Evolutionary conservation across 2,329 filamentous ascomycete genomes (phyloP).

Genomic region (Laburnicola sp.): DNA sequence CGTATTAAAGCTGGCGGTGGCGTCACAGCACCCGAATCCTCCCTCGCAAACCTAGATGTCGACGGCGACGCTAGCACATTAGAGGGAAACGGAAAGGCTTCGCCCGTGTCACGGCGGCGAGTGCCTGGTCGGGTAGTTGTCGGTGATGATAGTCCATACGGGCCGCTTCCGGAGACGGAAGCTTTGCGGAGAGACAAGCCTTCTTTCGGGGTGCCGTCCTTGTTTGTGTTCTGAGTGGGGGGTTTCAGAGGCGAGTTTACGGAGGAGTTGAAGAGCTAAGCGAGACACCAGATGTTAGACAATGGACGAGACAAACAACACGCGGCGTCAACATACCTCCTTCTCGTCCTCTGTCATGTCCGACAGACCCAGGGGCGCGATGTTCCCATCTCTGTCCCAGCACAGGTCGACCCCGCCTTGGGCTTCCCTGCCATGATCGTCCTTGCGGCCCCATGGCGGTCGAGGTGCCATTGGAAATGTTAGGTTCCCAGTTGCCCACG

Average conservation of each 20-base stretch:
- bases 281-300: constrained; percentile 24
- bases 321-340: constrained; percentile 55
- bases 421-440: constrained; percentile 69
- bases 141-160: constrained; percentile 74
- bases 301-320: constrained; percentile 3
- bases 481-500: constrained; percentile 77
- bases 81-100: constrained; percentile 62
- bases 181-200: constrained; percentile 73
- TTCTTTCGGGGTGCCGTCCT: constrained; percentile 61
- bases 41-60: constrained; percentile 62
- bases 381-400: constrained; percentile 76
- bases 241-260: constrained; percentile 95
- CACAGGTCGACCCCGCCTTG: constrained; percentile 86
- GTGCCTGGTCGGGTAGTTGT: constrained; percentile 72
- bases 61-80: constrained; percentile 64
- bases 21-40: constrained; percentile 64
- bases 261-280: constrained; percentile 76
- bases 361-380: constrained; percentile 71
- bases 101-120: constrained; percentile 81
- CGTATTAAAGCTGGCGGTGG: constrained; percentile 64
- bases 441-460: constrained; percentile 72
- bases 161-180: constrained; percentile 71
- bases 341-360: constrained; percentile 71
- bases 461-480: constrained; percentile 65
- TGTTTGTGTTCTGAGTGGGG: constrained; percentile 66